phyloP scores from a whole-genome alignment of 192 early-diverging fungal genomes.

The Haplosporangium gracile region DNA sequence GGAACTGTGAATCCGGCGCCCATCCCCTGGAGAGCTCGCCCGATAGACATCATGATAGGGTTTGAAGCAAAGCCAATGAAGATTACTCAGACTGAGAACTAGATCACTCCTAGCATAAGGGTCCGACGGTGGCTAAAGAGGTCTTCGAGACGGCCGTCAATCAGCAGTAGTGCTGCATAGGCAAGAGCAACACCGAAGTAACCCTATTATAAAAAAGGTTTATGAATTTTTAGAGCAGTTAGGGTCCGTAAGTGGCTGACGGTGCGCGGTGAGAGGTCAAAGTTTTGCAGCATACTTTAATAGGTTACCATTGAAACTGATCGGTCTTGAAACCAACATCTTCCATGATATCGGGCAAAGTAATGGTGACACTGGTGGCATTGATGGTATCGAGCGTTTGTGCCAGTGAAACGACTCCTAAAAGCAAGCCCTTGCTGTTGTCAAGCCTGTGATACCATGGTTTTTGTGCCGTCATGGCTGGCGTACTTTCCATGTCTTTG shows the following conservation, averaged over 20 bases:
- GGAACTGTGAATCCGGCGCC: constrained; percentile 44
- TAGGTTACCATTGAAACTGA: constrained; percentile 27
- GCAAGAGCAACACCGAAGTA: constrained; percentile 36
- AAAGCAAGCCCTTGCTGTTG: neutral
- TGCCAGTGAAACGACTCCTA: neutral
- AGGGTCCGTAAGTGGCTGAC: neutral
- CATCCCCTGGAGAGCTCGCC: constrained; percentile 42
- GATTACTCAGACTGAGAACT: constrained; percentile 31
- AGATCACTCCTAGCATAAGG: constrained; percentile 16
- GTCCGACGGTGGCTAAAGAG: constrained; percentile 39
- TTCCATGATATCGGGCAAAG: constrained; percentile 18
- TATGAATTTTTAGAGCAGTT: neutral
- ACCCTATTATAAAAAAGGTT: constrained; percentile 17
- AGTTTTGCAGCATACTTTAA: neutral
- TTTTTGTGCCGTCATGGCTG: neutral
- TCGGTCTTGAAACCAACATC: constrained; percentile 23
- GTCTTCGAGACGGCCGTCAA: constrained; percentile 41
- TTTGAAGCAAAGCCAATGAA: constrained; percentile 33
- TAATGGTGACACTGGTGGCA: constrained; percentile 26
- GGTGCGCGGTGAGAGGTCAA: neutral
- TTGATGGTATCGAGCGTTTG: constrained; percentile 38
- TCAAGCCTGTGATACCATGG: constrained; percentile 8
- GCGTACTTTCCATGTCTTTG: neutral
- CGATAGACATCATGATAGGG: constrained; percentile 36
- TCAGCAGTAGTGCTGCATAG: constrained; percentile 37